Conservation (phyloP, 163 green algal genomes). For the Scenedesmus sp. region DNA sequence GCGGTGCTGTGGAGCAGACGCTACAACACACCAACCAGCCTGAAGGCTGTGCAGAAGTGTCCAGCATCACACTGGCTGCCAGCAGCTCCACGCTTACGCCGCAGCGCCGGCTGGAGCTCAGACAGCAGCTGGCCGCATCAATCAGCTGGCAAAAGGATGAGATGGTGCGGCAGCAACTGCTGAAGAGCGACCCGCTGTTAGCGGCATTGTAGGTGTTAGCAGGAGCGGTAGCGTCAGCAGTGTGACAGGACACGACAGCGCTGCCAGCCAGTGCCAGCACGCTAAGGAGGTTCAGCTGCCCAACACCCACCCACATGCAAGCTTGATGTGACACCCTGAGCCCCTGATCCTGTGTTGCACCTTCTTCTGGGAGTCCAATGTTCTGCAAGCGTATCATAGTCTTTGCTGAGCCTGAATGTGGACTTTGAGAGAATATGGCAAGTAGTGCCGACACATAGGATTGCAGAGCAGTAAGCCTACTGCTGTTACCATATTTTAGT, state of each 20-base stretch:
- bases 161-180: slow-evolving; percentile 1
- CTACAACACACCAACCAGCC: too few species aligned
- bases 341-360: too few species aligned
- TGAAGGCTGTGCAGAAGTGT: not conserved
- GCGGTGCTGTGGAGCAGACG: not conserved
- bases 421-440: too few species aligned
- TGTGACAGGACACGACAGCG: not conserved
- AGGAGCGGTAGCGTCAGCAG: not conserved
- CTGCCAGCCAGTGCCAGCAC: not conserved
- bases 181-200: slow-evolving; percentile 6
- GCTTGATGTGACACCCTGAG: too few species aligned
- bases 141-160: not conserved
- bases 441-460: too few species aligned
- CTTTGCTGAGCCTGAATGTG: too few species aligned
- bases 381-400: too few species aligned
- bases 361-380: too few species aligned
- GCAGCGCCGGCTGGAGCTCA: not conserved
- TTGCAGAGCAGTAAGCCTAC: too few species aligned
- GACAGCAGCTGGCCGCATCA: slow-evolving; percentile 7
- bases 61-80: slow-evolving; percentile 22
- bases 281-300: too few species aligned
- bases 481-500: too few species aligned
- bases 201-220: not conserved
- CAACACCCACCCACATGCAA: too few species aligned
- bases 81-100: slow-evolving; percentile 4